phyloP scores from a whole-genome alignment of 768 basidiomycete genomes.

The Termitomyces sp. region DNA sequence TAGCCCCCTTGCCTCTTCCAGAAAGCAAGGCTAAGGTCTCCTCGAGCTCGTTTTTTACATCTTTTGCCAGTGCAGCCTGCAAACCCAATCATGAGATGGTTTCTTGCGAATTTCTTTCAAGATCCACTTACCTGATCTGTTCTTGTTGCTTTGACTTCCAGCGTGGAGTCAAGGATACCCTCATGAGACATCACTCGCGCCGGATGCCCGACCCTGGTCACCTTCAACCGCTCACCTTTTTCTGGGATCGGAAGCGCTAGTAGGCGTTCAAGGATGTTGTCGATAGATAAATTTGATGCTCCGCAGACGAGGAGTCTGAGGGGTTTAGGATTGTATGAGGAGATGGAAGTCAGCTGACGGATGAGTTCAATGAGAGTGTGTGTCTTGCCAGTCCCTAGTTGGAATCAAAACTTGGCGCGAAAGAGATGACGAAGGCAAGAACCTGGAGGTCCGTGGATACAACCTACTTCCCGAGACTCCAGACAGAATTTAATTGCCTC shows the following conservation, averaged over 20 bases:
- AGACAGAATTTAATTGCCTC: conserved; percentile 81
- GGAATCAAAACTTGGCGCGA: neutral
- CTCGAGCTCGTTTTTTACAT: conserved; percentile 86
- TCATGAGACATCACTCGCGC: conserved; percentile 81
- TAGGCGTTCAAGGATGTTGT: conserved; percentile 90
- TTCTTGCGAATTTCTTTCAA: neutral
- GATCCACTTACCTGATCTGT: conserved; percentile 56
- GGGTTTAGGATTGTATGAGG: conserved; percentile 41
- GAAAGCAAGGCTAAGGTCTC: conserved; percentile 57
- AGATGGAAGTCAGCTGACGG: conserved; percentile 61
- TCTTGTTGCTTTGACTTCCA: conserved; percentile 66
- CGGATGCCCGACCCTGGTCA: conserved; percentile 93
- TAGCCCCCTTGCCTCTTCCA: conserved; percentile 68
- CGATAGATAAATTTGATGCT: conserved; percentile 91
- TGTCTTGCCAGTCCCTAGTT: conserved; percentile 85
- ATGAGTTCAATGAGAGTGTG: conserved; percentile 93
- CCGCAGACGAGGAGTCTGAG: conserved; percentile 81
- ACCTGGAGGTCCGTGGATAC: conserved; percentile 98
- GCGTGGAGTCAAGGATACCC: conserved; percentile 58
- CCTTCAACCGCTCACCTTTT: conserved; percentile 47
- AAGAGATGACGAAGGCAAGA: neutral
- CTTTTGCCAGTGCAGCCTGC: conserved; percentile 77
- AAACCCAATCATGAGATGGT: conserved; percentile 2
- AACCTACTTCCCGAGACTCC: conserved; percentile 74
- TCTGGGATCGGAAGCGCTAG: conserved; percentile 50